Percentiles rank a stretch among this genome's conserved stretches.
Conservation (phyloP, 371 early-diverging fungal species). For the Synchytrium microbalum region DNA sequence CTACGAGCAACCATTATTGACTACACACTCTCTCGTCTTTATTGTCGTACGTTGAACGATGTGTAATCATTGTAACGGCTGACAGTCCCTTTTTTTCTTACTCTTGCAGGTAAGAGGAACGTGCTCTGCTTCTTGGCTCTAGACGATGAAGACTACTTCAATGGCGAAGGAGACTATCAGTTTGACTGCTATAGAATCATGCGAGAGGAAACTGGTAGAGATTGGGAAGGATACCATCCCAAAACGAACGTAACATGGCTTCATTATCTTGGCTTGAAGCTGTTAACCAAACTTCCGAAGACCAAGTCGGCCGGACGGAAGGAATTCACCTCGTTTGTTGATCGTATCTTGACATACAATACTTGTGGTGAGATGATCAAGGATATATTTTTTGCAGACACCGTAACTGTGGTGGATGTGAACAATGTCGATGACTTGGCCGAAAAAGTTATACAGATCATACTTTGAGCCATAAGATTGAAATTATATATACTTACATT, state of each 20-base stretch:
- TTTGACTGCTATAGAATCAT: conserved; percentile 73
- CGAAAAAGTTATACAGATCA: too few relatives aligned
- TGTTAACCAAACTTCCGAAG: background rate
- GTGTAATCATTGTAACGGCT: too few relatives aligned
- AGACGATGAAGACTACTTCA: conserved; percentile 5
- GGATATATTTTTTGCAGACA: background rate
- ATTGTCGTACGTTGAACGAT: background rate
- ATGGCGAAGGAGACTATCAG: conserved; percentile 53
- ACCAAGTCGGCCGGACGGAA: background rate
- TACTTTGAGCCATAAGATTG: too few relatives aligned
- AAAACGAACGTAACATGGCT: conserved; percentile 34
- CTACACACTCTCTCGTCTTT: conserved; percentile 46
- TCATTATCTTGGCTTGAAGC: background rate
- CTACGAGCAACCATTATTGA: conserved; percentile 61
- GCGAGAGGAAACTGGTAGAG: conserved; percentile 35
- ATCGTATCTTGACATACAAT: background rate
- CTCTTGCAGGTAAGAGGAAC: conserved; percentile 1
- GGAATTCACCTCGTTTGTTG: background rate
- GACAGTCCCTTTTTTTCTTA: too few relatives aligned
- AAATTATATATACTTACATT: too few relatives aligned
- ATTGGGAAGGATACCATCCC: conserved; percentile 49
- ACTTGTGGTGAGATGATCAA: background rate
- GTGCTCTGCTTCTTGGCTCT: conserved; percentile 17
- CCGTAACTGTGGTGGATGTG: background rate
- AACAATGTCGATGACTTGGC: background rate